These are phyloP conservation scores for Plantago rigida DNA, from an alignment of 305 asterid genomes.

Conservation along the genomic window DNA sequence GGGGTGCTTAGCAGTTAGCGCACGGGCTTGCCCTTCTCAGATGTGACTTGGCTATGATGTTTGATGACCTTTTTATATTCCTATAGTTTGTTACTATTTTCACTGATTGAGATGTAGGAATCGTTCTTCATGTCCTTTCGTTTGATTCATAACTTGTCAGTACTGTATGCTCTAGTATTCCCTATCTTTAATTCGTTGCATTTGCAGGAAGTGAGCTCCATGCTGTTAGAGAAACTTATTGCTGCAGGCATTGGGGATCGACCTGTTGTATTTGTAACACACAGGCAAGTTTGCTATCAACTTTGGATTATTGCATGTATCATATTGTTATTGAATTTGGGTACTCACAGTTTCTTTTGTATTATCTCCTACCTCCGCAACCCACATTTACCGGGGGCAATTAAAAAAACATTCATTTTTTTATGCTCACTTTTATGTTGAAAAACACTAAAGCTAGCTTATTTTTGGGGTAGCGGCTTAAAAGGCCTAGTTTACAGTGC, in stretches of 20 bases:
- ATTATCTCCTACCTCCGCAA: too few species aligned
- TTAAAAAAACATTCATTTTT: background rate
- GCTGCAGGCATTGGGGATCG: constrained; percentile 94
- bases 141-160: constrained; percentile 2
- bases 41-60: background rate
- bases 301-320: background rate
- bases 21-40: too few species aligned
- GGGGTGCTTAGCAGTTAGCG: too few species aligned
- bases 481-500: too few species aligned
- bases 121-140: constrained; percentile 10
- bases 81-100: background rate
- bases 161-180: constrained; percentile 18
- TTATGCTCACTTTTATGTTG: background rate
- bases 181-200: constrained; percentile 18
- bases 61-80: background rate
- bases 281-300: constrained; percentile 46
- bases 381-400: too few species aligned
- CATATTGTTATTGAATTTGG: background rate
- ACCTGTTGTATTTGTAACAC: constrained; percentile 88
- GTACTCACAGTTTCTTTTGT: background rate
- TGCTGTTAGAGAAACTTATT: constrained; percentile 77
- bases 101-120: constrained; percentile 8
- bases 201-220: constrained; percentile 87
- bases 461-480: background rate
- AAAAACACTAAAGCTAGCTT: background rate